Conservation (phyloP, 371 early-diverging fungal species). For the Zopfochytrium polystomum region DNA sequence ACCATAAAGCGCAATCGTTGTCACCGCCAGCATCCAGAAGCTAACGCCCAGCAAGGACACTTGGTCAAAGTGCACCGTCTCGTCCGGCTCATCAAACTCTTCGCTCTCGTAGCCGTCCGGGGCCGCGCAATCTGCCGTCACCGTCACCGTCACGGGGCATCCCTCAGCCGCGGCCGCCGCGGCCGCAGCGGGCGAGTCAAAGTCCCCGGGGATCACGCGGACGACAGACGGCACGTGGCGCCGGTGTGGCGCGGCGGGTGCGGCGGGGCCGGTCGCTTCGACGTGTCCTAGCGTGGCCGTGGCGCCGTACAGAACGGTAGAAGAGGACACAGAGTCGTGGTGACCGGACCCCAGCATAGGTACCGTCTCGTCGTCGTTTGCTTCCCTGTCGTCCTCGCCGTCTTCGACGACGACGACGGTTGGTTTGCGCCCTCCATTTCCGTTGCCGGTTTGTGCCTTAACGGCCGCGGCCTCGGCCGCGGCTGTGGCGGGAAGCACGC, state of each 20-base stretch:
- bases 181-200: too few relatives aligned
- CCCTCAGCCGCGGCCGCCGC: too few relatives aligned
- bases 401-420: not conserved
- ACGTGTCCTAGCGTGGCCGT: not conserved
- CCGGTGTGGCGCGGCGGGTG: too few relatives aligned
- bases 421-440: too few relatives aligned
- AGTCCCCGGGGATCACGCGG: not conserved
- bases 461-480: not conserved
- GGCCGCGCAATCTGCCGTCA: not conserved
- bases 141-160: not conserved
- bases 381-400: not conserved
- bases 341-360: too few relatives aligned
- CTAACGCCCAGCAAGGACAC: conserved; percentile 22
- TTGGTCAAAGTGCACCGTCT: conserved; percentile 37
- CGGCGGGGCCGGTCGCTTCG: not conserved
- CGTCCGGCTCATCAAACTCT: conserved; percentile 37
- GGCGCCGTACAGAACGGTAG: not conserved
- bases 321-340: too few relatives aligned
- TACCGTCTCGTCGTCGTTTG: not conserved
- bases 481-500: conserved; percentile 5
- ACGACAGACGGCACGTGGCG: not conserved
- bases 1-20: conserved; percentile 41
- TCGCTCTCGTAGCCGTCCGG: conserved; percentile 24
- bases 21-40: conserved; percentile 45
- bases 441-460: not conserved